Evolutionary conservation across 352 stramenopile species (phyloP).

Genomic region (Phytophthora sansomeana): DNA sequence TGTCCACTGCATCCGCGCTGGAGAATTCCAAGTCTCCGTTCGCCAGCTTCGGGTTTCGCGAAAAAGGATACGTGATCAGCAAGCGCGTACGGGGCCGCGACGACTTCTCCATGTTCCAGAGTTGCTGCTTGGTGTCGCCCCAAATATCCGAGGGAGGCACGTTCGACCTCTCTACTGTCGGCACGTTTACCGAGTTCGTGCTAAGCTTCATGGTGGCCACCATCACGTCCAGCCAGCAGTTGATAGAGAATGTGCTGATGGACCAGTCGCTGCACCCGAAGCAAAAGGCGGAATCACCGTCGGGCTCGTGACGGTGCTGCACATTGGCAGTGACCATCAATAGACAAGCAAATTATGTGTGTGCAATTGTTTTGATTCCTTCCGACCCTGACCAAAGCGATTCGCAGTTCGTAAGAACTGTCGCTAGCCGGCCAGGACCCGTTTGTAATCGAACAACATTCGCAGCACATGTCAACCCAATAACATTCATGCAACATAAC

Average conservation of each 20-base stretch:
- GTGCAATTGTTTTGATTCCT: too few species aligned
- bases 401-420: too few species aligned
- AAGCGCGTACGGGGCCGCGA: conserved; percentile 34
- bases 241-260: conserved; percentile 51
- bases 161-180: conserved; percentile 37
- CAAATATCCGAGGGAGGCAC: conserved; percentile 37
- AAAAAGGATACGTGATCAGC: conserved; percentile 56
- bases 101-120: conserved; percentile 47
- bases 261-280: conserved; percentile 36
- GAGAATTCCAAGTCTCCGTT: conserved; percentile 49
- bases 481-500: too few species aligned
- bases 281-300: conserved; percentile 19
- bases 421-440: too few species aligned
- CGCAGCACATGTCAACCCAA: too few species aligned
- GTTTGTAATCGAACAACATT: too few species aligned
- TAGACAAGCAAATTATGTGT: conserved; percentile 1
- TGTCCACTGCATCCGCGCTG: conserved; percentile 39
- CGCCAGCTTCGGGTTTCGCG: conserved; percentile 43
- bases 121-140: conserved; percentile 44
- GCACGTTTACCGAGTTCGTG: conserved; percentile 47
- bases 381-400: too few species aligned
- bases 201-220: conserved; percentile 44
- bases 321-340: conserved; percentile 3
- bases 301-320: neutral
- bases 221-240: conserved; percentile 42